A percentile compares a stretch with the other conserved stretches of the same genome.
These are phyloP conservation scores for Lenwebbia sp. DNA, from an alignment of 345 rosid genomes.

Conservation along the genomic window DNA sequence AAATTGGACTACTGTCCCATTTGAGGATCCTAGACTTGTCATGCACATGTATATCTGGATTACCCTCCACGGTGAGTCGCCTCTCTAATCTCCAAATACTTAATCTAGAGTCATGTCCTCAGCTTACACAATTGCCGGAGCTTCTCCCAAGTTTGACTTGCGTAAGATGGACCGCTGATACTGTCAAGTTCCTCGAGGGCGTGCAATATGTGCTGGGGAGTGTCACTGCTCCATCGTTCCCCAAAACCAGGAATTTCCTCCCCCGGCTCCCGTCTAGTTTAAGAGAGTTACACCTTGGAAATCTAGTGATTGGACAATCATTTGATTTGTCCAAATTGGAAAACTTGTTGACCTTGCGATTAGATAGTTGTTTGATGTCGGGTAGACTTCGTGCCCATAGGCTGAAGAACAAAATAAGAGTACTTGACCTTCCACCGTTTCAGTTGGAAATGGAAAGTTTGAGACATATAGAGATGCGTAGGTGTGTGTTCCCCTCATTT, in stretches of 20 bases:
- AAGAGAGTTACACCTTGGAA: not conserved
- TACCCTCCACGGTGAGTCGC: not conserved
- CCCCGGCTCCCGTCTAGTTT: not conserved
- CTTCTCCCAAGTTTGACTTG: not conserved
- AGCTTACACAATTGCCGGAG: not conserved
- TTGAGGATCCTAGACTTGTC: not conserved
- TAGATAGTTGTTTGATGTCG: too few species aligned
- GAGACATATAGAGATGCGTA: not conserved
- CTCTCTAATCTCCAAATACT: not conserved
- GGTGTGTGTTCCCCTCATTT: not conserved
- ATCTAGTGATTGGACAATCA: not conserved
- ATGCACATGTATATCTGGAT: not conserved
- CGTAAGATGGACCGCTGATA: not conserved
- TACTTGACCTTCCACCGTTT: not conserved
- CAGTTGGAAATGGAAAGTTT: not conserved
- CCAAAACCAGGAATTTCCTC: not conserved
- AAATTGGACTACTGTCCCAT: not conserved
- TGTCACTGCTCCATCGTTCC: not conserved
- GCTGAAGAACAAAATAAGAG: too few species aligned
- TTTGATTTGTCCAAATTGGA: not conserved
- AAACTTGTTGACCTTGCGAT: not conserved
- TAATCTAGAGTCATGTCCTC: not conserved
- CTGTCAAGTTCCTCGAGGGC: too few species aligned
- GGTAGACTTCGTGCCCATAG: too few species aligned
- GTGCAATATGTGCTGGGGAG: too few species aligned